These are phyloP conservation scores for Pleurotus platypus DNA, from an alignment of 768 basidiomycete genomes.

Conservation along the genomic window DNA sequence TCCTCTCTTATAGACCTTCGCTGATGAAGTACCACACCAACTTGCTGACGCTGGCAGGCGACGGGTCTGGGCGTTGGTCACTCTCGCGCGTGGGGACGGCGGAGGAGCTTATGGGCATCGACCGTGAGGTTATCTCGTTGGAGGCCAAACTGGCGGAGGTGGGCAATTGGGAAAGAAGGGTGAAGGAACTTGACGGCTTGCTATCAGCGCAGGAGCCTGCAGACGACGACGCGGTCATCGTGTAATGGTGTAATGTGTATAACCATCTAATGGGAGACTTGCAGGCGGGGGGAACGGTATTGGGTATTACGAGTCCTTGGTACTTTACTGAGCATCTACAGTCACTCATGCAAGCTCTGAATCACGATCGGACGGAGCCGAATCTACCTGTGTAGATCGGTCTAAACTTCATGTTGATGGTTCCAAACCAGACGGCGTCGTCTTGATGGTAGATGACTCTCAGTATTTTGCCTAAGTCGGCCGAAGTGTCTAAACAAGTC, in stretches of 20 bases:
- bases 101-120: conserved; percentile 71
- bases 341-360: too few species aligned
- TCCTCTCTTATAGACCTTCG: conserved; percentile 53
- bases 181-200: conserved; percentile 59
- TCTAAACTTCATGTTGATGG: too few species aligned
- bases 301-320: too few species aligned
- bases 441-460: too few species aligned
- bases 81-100: conserved; percentile 67
- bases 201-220: conserved; percentile 42
- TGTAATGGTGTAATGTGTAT: background rate
- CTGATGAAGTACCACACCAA: conserved; percentile 88
- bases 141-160: conserved; percentile 71
- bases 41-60: conserved; percentile 75
- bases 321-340: too few species aligned
- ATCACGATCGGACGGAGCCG: too few species aligned
- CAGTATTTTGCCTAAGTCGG: too few species aligned
- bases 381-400: too few species aligned
- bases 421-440: too few species aligned
- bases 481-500: too few species aligned
- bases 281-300: too few species aligned
- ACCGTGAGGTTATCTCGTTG: conserved; percentile 67
- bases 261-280: too few species aligned
- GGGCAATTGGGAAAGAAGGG: conserved; percentile 64
- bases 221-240: background rate
- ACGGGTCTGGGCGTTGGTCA: conserved; percentile 68